Conservation (phyloP, 257 asterid species). For the Nicotiana obtusifolia region DNA sequence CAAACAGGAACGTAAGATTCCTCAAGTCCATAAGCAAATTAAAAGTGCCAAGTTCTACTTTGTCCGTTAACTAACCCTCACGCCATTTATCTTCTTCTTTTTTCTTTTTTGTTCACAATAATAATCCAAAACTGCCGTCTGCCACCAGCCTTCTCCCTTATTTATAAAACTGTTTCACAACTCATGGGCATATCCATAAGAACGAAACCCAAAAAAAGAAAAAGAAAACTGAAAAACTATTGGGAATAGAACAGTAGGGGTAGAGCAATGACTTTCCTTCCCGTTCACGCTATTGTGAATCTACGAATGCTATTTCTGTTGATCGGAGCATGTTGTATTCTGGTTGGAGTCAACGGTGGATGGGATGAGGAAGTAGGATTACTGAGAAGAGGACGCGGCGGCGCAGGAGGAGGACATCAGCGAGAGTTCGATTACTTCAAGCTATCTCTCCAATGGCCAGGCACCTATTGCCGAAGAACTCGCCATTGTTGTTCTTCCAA, state of each 20-base stretch:
- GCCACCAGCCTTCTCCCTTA: not conserved
- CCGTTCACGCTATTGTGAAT: conserved; percentile 17
- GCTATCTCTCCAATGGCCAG: conserved; percentile 86
- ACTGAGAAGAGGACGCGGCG: conserved; percentile 10
- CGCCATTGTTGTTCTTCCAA: conserved; percentile 62
- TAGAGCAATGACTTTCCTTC: conserved; percentile 43
- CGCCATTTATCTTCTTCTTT: not conserved
- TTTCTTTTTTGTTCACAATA: not conserved
- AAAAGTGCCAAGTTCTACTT: not conserved
- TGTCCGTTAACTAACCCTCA: not conserved
- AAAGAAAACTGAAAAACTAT: not conserved
- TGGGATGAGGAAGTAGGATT: conserved; percentile 18
- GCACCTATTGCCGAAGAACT: conserved; percentile 56
- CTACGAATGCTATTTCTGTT: conserved; percentile 22
- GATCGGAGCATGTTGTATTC: conserved; percentile 28
- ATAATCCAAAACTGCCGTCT: not conserved
- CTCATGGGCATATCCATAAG: not conserved
- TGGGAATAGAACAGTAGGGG: not conserved
- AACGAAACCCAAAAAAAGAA: not conserved
- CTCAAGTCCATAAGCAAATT: too few relatives aligned
- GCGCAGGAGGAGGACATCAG: conserved; percentile 15
- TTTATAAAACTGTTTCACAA: not conserved
- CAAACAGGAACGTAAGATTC: too few relatives aligned
- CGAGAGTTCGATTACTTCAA: conserved; percentile 79
- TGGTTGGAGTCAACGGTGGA: conserved; percentile 25